Conservation (phyloP, 768 basidiomycete genomes). For the Antrodiella citrinella region DNA sequence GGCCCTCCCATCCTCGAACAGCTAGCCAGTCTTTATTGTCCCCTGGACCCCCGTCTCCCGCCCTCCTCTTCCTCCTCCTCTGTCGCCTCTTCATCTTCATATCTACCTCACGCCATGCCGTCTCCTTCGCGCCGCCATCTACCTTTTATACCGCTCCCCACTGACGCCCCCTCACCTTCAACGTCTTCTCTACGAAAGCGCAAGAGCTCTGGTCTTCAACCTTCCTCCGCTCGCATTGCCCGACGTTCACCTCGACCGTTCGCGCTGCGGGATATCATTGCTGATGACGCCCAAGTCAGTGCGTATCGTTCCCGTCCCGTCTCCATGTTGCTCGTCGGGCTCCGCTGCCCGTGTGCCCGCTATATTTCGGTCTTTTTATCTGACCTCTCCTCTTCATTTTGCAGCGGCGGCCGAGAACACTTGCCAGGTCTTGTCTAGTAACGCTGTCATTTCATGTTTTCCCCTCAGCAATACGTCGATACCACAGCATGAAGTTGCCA, state of each 20-base stretch:
- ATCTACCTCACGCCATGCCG: conserved; percentile 11
- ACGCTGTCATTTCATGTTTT: conserved; percentile 72
- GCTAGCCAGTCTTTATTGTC: conserved; percentile 19
- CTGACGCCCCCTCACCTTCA: conserved; percentile 36
- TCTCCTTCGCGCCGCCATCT: conserved; percentile 12
- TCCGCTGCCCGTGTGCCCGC: too few species aligned
- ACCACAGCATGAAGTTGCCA: conserved; percentile 67
- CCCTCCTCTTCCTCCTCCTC: conserved; percentile 14
- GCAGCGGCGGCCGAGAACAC: conserved; percentile 31
- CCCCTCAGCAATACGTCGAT: conserved; percentile 49
- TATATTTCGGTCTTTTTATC: too few species aligned
- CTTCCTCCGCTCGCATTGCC: too few species aligned
- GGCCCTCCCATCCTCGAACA: conserved; percentile 22
- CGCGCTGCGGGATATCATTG: conserved; percentile 6
- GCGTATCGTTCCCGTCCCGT: conserved; percentile 7
- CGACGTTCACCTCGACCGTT: not conserved
- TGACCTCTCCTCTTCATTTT: too few species aligned
- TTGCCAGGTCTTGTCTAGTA: conserved; percentile 55
- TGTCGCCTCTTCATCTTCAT: conserved; percentile 9
- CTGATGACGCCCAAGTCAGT: conserved; percentile 15
- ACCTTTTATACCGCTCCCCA: conserved; percentile 29
- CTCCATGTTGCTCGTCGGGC: too few species aligned
- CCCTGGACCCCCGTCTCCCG: conserved; percentile 16
- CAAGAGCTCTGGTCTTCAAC: conserved; percentile 4
- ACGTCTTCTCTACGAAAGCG: conserved; percentile 9